Evolutionary conservation across 1,284 basidiomycete species (phyloP), one percentile per base, ranked within the genome.

Genomic region (Irpex lacteus): DNA sequence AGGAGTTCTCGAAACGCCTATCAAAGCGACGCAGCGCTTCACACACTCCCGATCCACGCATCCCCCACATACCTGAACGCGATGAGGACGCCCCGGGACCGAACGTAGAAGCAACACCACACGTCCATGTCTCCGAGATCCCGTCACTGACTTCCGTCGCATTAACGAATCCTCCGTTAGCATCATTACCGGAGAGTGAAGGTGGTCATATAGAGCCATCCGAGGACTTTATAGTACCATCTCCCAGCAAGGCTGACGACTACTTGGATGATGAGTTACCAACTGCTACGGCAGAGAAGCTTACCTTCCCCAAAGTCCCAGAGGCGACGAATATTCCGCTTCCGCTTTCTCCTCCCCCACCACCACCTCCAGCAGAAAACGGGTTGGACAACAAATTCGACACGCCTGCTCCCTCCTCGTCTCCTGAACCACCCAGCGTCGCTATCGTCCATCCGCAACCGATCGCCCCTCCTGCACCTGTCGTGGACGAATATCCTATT

Each of bases 21-120:
- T 65, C 63, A 59, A 65, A 69, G 8, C 67, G 68, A 54, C 67
- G 65, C 47, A 68, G 54, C 18, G 65, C 60, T 53, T 62, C 32
- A 34, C 69, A 62, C n/a, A 59, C 68, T 6, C 59, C 64, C 6
- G 79, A 78, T 65, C 75, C 67, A 34, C 36, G 49, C 15, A 79
- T 78, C 66, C 81, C 85, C 6, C 80, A 84, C 67, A 90, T 91
- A 40, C 77, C 83, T 19, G 89, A 91, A 71, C 89, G 88, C 66
- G 86, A 88, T n/a, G 89, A 74, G 56, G 65, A 82, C 81, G 1
- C 78, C 78, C 32, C 71, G 73, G 59, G 21, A 34, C 54, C 47
- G 65, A 70, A 6, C 56, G 18, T 37, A 59, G 26, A 2, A 38
- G 9, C 40, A 15, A 36, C 21, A 6, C 37, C 49, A 3, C 52